Evolutionary conservation across 108 stramenopile species (phyloP).

Genomic region (Aurantiochytrium sp.): DNA sequence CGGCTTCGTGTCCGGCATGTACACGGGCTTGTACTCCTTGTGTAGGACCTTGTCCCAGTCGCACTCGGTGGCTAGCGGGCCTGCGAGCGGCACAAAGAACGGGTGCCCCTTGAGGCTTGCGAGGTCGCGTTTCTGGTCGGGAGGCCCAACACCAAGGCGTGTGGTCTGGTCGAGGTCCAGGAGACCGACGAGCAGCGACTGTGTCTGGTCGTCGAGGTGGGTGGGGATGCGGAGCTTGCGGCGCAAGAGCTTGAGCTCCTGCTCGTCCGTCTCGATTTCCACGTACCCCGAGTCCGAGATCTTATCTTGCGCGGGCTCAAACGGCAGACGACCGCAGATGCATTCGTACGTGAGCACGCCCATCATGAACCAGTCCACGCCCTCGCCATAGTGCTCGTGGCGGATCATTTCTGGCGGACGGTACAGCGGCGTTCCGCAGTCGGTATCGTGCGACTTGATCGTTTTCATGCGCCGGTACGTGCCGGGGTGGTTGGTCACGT

Average conservation of each 20-base stretch:
- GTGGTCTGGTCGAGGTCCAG: background rate
- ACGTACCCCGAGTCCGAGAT: background rate
- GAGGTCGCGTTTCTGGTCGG: conserved; percentile 11
- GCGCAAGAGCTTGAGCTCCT: background rate
- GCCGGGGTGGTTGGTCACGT: background rate
- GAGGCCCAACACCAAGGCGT: background rate
- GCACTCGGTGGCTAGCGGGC: conserved; percentile 15
- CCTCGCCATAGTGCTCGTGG: conserved; percentile 86
- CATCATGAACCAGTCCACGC: conserved; percentile 93
- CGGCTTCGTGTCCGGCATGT: background rate
- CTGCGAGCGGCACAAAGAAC: background rate
- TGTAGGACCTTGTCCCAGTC: conserved; percentile 16
- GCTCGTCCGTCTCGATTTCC: conserved; percentile 2
- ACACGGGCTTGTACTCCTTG: conserved; percentile 20
- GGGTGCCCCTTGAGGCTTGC: conserved; percentile 9
- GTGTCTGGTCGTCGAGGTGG: background rate
- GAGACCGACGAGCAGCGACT: background rate
- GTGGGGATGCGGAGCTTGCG: background rate
- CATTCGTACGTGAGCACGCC: conserved; percentile 93
- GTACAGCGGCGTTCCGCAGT: conserved; percentile 63
- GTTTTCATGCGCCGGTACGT: conserved; percentile 13
- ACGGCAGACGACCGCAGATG: conserved; percentile 86
- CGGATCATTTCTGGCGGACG: conserved; percentile 83
- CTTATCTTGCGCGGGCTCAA: conserved; percentile 41
- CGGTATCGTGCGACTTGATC: conserved; percentile 23